phyloP scores from a whole-genome alignment of 768 basidiomycete species.

The Lactarius indigo region DNA sequence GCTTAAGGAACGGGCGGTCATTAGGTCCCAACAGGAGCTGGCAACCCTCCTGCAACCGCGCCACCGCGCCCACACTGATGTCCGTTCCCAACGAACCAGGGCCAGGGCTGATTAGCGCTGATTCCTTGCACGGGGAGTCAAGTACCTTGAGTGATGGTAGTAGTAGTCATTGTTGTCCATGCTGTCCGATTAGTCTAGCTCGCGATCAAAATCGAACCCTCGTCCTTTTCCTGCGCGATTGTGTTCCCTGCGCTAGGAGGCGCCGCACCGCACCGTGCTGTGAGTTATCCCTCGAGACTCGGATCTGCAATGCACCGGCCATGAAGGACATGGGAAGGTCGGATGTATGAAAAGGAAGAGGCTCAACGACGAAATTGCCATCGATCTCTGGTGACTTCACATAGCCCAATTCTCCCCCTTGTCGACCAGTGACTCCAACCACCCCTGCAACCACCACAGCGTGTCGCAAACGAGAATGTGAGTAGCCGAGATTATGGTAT shows the following conservation, averaged over 20 bases:
- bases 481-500: no score
- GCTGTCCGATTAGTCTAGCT: neutral
- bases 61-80: constrained; percentile 4
- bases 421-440: no score
- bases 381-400: neutral
- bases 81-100: neutral
- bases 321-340: neutral
- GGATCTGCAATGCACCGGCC: neutral
- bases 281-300: neutral
- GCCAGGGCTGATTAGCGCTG: neutral
- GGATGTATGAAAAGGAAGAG: neutral
- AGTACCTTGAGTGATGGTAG: neutral
- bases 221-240: no score
- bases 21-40: constrained; percentile 16
- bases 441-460: constrained; percentile 25
- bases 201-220: neutral
- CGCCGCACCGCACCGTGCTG: neutral
- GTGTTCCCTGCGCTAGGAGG: neutral
- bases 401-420: constrained; percentile 24
- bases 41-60: constrained; percentile 11
- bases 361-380: constrained; percentile 23
- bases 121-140: neutral
- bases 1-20: constrained; percentile 21
- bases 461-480: no score
- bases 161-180: neutral